Percentiles rank a stretch among this genome's conserved stretches.
These are phyloP conservation scores for Sporothrix luriei DNA, from an alignment of 2,329 filamentous ascomycete genomes.

Conservation along the genomic window DNA sequence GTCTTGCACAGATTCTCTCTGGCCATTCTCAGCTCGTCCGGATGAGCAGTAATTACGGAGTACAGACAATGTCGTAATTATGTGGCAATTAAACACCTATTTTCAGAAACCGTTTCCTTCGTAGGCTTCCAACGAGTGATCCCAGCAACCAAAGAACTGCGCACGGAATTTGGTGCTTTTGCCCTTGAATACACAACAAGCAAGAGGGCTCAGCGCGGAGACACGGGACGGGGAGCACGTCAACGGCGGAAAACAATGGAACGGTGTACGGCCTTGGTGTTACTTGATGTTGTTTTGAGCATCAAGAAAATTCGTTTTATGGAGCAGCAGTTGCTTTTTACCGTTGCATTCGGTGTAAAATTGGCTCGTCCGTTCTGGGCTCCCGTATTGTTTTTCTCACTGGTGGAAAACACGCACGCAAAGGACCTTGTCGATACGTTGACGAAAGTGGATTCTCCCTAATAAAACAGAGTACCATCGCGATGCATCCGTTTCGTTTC, in stretches of 20 bases:
- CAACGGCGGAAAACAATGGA: constrained; percentile 10
- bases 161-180: neutral
- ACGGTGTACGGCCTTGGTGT: constrained; percentile 16
- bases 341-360: constrained; percentile 19
- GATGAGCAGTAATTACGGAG: no score
- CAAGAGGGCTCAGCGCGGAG: neutral
- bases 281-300: neutral
- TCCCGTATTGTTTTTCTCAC: neutral
- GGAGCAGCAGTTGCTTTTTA: neutral
- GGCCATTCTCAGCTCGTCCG: neutral
- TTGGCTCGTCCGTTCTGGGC: neutral
- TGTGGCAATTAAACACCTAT: neutral
- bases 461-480: constrained; percentile 32
- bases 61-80: no score
- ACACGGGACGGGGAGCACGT: constrained; percentile 27
- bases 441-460: constrained; percentile 22
- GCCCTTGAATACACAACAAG: constrained; percentile 7
- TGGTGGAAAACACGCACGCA: neutral
- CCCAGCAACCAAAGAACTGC: neutral
- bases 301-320: neutral
- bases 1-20: neutral
- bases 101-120: constrained; percentile 18
- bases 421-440: constrained; percentile 5
- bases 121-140: neutral
- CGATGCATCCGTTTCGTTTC: constrained; percentile 27